Evolutionary conservation across 2,329 filamentous ascomycete genomes (phyloP), one percentile per base, ranked within the genome.

Genomic region (Penicillium polonicum): DNA sequence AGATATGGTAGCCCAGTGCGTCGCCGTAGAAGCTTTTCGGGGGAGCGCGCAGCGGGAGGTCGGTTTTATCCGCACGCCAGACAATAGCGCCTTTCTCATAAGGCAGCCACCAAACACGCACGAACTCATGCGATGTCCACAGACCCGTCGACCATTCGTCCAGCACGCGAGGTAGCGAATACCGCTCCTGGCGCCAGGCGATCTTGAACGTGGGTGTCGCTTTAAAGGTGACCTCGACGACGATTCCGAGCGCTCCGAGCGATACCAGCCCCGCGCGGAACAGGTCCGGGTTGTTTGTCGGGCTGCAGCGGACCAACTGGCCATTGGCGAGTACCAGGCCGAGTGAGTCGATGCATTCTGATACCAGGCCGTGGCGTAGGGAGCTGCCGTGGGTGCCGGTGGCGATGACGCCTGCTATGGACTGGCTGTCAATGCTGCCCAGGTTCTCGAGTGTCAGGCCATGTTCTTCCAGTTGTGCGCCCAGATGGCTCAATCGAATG

Each of bases 31-130:
- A 97, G 68, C 84, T 89, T 53, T 78, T 80, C 2, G 83, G 83
- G 2, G 89, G 86, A 7, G 84, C 77, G 17, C 78, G 77, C 41
- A 82, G 76, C 0, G 85, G 79, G 56, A 88, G 84, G 9, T 85
- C 79, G 0, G 90, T 91, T 72, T 89, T 89, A 48, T 91, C 83
- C n/a, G 92, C 94, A 41, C 85, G 85, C 94, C 94, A 99, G 45
- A 95, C 84, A 48, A 97, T 90, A 0, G 91, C 91, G 45, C 91
- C 85, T 55, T 91, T 85, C 71, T 90, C 91, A 77, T 97, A 96
- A 0, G 94, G 94, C 71, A 96, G 87, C 94, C 94, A 99, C 93
- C 94, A 99, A 29, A 97, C 91, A 29, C 94, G 85, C 27, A 95
- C 91, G 70, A 93, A 99, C 74, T 97, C 92, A 60, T 88, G 85